phyloP scores from a whole-genome alignment of 257 asterid genomes.

The Gynochthodes officinalis region DNA sequence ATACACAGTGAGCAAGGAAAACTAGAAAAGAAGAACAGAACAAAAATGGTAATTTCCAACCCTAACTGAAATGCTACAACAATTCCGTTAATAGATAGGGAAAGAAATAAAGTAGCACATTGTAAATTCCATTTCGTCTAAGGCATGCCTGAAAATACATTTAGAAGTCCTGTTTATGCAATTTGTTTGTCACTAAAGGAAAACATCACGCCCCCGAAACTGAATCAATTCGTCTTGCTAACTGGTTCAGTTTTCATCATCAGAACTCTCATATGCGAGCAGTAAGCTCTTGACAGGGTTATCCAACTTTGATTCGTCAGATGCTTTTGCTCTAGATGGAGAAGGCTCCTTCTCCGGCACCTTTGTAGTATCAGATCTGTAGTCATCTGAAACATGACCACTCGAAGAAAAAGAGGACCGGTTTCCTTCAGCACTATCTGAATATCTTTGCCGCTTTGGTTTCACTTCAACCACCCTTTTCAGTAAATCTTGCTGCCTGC shows the following conservation, averaged over 20 bases:
- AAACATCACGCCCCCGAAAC: background rate
- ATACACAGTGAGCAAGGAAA: no score
- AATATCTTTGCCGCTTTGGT: slow-evolving; percentile 64
- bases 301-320: slow-evolving; percentile 33
- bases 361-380: slow-evolving; percentile 24
- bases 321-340: slow-evolving; percentile 29
- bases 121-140: background rate
- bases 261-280: slow-evolving; percentile 77
- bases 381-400: slow-evolving; percentile 33
- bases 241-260: slow-evolving; percentile 58
- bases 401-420: slow-evolving; percentile 21
- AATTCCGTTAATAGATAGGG: background rate
- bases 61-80: background rate
- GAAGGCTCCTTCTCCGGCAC: slow-evolving; percentile 29
- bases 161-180: background rate
- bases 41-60: background rate
- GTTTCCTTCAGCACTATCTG: slow-evolving; percentile 33
- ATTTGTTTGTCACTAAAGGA: background rate
- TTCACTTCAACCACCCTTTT: slow-evolving; percentile 89
- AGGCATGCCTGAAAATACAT: background rate
- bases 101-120: background rate
- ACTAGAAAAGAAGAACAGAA: background rate
- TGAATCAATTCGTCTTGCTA: background rate
- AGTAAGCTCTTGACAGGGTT: slow-evolving; percentile 80
- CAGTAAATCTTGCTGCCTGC: slow-evolving; percentile 93